Evolutionary conservation across 352 stramenopile genomes (phyloP).

Genomic region (Stramenopiles sp.): DNA sequence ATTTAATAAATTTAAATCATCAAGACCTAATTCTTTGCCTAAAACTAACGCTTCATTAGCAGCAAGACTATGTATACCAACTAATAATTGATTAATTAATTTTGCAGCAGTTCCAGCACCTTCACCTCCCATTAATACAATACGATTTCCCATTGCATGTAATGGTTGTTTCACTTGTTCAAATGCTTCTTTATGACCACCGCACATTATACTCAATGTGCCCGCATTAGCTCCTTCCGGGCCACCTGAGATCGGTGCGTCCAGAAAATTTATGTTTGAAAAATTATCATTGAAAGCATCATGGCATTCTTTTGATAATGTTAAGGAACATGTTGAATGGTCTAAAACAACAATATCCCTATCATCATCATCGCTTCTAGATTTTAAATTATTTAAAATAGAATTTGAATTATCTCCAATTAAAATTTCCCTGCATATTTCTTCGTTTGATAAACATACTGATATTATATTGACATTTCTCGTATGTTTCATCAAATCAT

Average conservation of each 20-base stretch:
- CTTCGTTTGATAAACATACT: no score
- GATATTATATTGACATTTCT: no score
- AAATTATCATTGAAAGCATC: no score
- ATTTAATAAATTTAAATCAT: no score
- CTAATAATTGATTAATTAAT: conserved; percentile 13
- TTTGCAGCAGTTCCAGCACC: conserved; percentile 12
- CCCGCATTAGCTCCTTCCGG: conserved; percentile 12
- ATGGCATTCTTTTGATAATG: no score
- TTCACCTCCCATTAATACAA: background rate
- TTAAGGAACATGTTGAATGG: no score
- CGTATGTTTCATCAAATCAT: no score
- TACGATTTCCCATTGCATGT: background rate
- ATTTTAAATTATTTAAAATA: no score
- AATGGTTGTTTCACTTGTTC: background rate
- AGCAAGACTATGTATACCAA: conserved; percentile 8
- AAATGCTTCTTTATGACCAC: background rate
- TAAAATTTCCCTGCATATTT: no score
- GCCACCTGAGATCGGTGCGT: conserved; percentile 14
- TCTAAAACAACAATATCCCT: no score
- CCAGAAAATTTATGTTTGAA: conserved; percentile 5
- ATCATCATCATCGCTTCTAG: no score
- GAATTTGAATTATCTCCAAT: no score
- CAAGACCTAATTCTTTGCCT: conserved; percentile 5
- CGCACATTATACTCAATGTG: conserved; percentile 12
- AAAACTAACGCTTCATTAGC: conserved; percentile 9